Conservation (phyloP, 805 yeast genomes). For the Millerozyma miso region DNA sequence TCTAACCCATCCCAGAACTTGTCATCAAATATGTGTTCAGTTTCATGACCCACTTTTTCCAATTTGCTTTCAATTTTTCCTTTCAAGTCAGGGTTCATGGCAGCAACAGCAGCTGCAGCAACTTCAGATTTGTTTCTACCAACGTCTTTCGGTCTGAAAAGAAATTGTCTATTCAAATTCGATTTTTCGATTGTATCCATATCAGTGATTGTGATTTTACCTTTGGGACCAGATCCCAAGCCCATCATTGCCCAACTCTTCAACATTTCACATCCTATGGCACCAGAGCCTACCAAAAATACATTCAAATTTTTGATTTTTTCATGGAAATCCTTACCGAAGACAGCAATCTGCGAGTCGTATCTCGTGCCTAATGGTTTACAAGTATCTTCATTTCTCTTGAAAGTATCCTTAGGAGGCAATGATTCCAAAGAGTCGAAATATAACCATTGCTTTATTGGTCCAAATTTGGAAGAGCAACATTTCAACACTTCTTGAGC, state of each 20-base stretch:
- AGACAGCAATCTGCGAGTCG: conserved; percentile 93
- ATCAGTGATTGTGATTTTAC: conserved; percentile 82
- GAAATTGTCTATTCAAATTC: conserved; percentile 91
- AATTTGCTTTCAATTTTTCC: conserved; percentile 73
- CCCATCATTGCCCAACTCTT: conserved; percentile 99
- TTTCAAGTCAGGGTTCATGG: conserved; percentile 78
- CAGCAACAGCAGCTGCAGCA: conserved; percentile 78
- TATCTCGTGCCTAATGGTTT: conserved; percentile 78
- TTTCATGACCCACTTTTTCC: conserved; percentile 92
- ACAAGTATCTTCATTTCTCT: conserved; percentile 68
- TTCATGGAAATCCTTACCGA: conserved; percentile 76
- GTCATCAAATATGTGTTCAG: conserved; percentile 82
- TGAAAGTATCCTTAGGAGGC: conserved; percentile 55
- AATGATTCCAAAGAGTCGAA: conserved; percentile 92
- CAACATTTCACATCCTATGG: conserved; percentile 98
- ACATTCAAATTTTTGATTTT: conserved; percentile 71
- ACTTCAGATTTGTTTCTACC: conserved; percentile 87
- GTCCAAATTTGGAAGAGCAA: conserved; percentile 92
- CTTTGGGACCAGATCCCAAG: conserved; percentile 85
- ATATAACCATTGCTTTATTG: conserved; percentile 86
- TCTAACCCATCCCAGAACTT: conserved; percentile 80
- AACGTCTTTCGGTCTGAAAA: conserved; percentile 92
- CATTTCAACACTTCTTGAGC: conserved; percentile 97
- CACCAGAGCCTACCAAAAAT: conserved; percentile 95
- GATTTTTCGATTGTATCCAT: conserved; percentile 94